Percentiles rank a stretch among this genome's conserved stretches.
Conservation (phyloP, 495 filamentous ascomycete genomes). For the Tuber melanosporum region DNA sequence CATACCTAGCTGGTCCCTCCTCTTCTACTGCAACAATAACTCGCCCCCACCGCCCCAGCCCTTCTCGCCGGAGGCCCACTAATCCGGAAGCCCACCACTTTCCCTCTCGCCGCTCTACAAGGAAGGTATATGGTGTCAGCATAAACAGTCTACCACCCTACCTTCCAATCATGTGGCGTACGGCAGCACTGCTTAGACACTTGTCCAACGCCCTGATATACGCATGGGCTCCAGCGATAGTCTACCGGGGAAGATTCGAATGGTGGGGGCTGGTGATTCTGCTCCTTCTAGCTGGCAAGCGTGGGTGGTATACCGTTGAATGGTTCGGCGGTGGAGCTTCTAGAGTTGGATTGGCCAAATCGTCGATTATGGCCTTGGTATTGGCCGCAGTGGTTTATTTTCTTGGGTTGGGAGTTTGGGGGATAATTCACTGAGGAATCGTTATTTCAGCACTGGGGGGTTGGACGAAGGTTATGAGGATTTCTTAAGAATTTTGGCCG, state of each 20-base stretch:
- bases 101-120: constrained; percentile 1
- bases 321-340: constrained; percentile 40
- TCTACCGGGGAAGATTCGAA: constrained; percentile 35
- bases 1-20: constrained; percentile 8
- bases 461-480: not conserved
- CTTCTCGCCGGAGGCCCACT: constrained; percentile 21
- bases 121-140: constrained; percentile 35
- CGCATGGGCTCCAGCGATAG: constrained; percentile 38
- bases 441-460: not conserved
- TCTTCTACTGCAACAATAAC: not conserved
- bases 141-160: constrained; percentile 31
- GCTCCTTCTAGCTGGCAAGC: constrained; percentile 28
- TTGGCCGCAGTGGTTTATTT: constrained; percentile 28
- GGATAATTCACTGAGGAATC: constrained; percentile 22
- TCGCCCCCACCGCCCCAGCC: not conserved
- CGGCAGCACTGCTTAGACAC: constrained; percentile 34
- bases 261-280: constrained; percentile 33
- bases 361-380: constrained; percentile 28
- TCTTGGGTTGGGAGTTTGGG: constrained; percentile 30
- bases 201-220: constrained; percentile 38
- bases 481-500: not conserved
- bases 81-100: constrained; percentile 1
- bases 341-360: constrained; percentile 36
- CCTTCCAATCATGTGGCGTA: constrained; percentile 37
- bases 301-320: constrained; percentile 40